Evolutionary conservation across 2,329 filamentous ascomycete species (phyloP), one percentile per base, ranked within the genome.

Genomic region (Clonostachys sp.): DNA sequence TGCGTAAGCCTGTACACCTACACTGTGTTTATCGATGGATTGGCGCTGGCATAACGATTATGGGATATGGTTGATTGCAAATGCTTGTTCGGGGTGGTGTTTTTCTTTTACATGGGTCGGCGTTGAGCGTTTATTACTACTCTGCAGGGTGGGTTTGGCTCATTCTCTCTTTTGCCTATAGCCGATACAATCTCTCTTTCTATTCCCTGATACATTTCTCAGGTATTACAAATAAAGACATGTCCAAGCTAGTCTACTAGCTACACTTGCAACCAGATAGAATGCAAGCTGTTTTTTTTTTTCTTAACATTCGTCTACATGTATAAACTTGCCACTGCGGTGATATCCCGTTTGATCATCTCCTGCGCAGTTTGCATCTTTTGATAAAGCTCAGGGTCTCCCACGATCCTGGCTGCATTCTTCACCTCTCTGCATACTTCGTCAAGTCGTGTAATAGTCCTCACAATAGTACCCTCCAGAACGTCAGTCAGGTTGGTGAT

Each of bases 301-400:
- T 16, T 18, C 40, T 20, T 17, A 6, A 16, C 16, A 33, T 12
- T 41, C 16, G 16, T 16, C 33, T 75, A 95, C 87, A 95, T 91
- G 62, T 95, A 95, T 61, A 95, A 68, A 64, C 86, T 90, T 13
- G 91, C 90, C 38, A 91, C 89, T 16, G 91, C 91, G 18, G 90
- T 95, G 46, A 96, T 94, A 65, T 96, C 94, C 60, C 94, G 75
- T 78, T 96, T 95, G 64, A 99, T 99, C 79, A 96, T 80, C 75
- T 99, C 94, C 78, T 97, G 92, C 56, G 92, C 95, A 53, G 84
- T 84, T 71, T 95, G 86, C 92, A 99, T 99, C 80, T 99, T 99
- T 55, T 86, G 83, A 66, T 95, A 96, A 55, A 99, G 71, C 48
- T 86, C 86, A 5, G 94, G 94, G 63, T 99, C 94, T 20, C 94